A percentile compares a stretch with the other conserved stretches of the same genome.
Evolutionary conservation across 192 early-diverging fungal genomes (phyloP).

Genomic region (Backusella psychrophila): DNA sequence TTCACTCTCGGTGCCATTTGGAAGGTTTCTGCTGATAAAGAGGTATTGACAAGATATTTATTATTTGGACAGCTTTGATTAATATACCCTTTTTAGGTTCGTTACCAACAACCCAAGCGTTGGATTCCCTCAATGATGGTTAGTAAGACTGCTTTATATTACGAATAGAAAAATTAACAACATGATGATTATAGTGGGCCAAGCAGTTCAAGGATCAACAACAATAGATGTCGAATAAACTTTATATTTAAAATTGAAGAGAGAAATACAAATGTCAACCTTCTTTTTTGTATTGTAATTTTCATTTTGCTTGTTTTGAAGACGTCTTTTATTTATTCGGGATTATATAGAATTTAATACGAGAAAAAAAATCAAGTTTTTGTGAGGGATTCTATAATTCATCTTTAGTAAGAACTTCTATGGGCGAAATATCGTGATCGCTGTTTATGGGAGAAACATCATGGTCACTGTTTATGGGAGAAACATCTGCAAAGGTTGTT

Average conservation of each 20-base stretch:
- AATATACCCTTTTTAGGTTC: slow-evolving; percentile 11
- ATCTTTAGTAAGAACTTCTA: background rate
- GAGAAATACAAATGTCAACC: too few species aligned
- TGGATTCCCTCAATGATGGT: slow-evolving; percentile 56
- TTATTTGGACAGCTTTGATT: background rate
- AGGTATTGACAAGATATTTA: slow-evolving; percentile 22
- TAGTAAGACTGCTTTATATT: background rate
- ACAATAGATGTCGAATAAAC: slow-evolving; percentile 5
- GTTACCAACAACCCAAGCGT: slow-evolving; percentile 42
- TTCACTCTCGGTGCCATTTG: slow-evolving; percentile 35
- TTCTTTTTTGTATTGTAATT: too few species aligned
- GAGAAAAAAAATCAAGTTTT: background rate
- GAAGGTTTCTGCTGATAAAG: slow-evolving; percentile 41
- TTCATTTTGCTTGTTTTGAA: background rate
- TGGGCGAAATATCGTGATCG: background rate
- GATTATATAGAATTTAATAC: background rate
- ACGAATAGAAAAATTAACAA: background rate
- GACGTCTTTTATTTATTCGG: background rate
- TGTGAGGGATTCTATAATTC: background rate
- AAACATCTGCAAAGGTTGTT: background rate
- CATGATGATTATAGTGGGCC: slow-evolving; percentile 32
- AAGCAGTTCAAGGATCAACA: slow-evolving; percentile 40
- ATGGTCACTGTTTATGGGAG: background rate
- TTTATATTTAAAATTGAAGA: background rate
- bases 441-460: background rate